Percentiles rank a stretch among this genome's conserved stretches.
Conservation (phyloP, 1,284 basidiomycete species). For the Leccinum pseudoinsigne region DNA sequence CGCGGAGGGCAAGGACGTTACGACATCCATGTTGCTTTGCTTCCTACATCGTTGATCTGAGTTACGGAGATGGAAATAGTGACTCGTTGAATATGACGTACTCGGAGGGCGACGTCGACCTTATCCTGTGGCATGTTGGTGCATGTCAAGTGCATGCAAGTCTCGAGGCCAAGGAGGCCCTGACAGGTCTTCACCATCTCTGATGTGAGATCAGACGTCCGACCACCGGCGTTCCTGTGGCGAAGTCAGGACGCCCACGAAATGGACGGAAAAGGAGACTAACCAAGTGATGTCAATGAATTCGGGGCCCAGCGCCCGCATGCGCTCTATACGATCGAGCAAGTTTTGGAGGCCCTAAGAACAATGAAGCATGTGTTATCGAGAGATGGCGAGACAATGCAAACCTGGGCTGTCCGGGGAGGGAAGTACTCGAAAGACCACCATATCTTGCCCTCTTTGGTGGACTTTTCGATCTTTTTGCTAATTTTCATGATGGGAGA, state of each 20-base stretch:
- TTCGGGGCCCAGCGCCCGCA: conserved; percentile 94
- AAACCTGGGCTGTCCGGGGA: conserved; percentile 90
- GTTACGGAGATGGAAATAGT: conserved; percentile 9
- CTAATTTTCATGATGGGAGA: conserved; percentile 78
- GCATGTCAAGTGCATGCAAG: conserved; percentile 98
- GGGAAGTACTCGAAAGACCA: conserved; percentile 99
- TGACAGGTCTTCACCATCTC: conserved; percentile 97
- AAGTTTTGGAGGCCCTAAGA: conserved; percentile 89
- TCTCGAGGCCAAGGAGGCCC: conserved; percentile 89
- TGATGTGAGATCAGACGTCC: conserved; percentile 91
- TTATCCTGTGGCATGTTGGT: conserved; percentile 97
- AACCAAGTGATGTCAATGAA: conserved; percentile 99
- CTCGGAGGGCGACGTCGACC: conserved; percentile 86
- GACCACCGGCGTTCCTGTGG: conserved; percentile 90
- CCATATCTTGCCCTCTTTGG: conserved; percentile 82
- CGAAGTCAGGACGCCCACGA: conserved; percentile 5
- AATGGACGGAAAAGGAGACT: conserved; percentile 23
- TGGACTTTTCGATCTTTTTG: conserved; percentile 83
- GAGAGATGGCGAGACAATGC: conserved; percentile 14
- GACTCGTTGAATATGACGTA: conserved; percentile 41
- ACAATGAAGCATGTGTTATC: conserved; percentile 1
- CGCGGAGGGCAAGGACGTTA: conserved; percentile 94
- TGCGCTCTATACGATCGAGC: conserved; percentile 96
- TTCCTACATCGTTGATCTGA: conserved; percentile 54
- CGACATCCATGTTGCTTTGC: conserved; percentile 92